Percentiles rank a stretch among this genome's conserved stretches.
Evolutionary conservation across 2,329 filamentous ascomycete species (phyloP).

Genomic region (Talaromyces amestolkiae): DNA sequence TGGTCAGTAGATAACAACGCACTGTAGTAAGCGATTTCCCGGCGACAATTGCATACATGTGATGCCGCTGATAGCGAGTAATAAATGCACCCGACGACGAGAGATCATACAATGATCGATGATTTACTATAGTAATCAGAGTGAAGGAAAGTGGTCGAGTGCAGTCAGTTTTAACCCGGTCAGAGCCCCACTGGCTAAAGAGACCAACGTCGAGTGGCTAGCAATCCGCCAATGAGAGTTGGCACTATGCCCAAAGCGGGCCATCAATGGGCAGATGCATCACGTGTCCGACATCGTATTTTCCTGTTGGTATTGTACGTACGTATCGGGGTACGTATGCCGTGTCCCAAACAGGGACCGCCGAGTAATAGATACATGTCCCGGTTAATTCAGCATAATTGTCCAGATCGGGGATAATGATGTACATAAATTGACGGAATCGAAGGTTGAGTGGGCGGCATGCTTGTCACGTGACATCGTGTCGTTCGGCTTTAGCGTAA

Average conservation of each 20-base stretch:
- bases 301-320: not conserved
- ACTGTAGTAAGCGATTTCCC: too few species aligned
- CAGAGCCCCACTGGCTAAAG: not conserved
- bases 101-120: not conserved
- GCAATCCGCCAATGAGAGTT: not conserved
- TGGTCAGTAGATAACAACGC: not conserved
- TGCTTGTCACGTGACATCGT: not conserved
- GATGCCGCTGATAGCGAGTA: not conserved
- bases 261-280: not conserved
- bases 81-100: not conserved
- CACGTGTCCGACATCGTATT: not conserved
- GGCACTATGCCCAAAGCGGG: not conserved
- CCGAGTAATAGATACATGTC: not conserved
- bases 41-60: not conserved
- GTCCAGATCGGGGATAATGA: not conserved
- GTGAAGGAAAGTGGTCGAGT: constrained; percentile 4
- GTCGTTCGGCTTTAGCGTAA: not conserved
- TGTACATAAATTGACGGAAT: not conserved
- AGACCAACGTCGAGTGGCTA: not conserved
- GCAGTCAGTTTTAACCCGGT: constrained; percentile 12
- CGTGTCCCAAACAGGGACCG: not conserved
- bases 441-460: not conserved
- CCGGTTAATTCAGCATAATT: not conserved
- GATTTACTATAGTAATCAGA: not conserved
- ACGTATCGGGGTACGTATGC: not conserved